Evolutionary conservation across 1,284 basidiomycete species (phyloP).

Genomic region (Inonotus obliquus): DNA sequence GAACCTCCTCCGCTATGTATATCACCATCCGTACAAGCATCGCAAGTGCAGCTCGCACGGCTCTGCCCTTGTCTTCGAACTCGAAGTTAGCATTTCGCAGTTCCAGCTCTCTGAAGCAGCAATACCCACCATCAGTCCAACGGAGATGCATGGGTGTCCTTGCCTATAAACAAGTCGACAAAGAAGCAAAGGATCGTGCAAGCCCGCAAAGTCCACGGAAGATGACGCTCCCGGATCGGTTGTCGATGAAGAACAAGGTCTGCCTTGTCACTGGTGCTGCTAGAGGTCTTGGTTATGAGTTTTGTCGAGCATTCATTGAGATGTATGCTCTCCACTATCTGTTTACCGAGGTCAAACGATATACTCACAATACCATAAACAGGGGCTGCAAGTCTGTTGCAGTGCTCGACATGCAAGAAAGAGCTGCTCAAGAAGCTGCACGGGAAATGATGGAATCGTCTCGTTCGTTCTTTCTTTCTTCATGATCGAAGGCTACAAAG

Average conservation of each 20-base stretch:
- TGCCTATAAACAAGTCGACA: background rate
- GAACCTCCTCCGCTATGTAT: background rate
- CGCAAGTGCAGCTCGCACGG: background rate
- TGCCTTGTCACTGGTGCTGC: constrained; percentile 87
- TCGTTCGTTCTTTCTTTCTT: constrained; percentile 32
- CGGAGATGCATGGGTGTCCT: background rate
- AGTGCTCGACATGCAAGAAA: constrained; percentile 79
- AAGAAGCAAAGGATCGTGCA: background rate
- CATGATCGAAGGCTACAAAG: background rate
- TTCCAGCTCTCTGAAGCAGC: background rate
- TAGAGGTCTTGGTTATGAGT: constrained; percentile 83
- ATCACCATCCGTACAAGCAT: background rate
- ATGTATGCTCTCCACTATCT: constrained; percentile 47
- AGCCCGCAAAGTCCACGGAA: constrained; percentile 14
- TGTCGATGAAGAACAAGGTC: constrained; percentile 69
- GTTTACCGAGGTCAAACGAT: background rate
- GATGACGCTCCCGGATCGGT: constrained; percentile 48
- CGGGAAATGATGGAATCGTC: constrained; percentile 61
- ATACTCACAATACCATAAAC: background rate
- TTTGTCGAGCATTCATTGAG: constrained; percentile 85
- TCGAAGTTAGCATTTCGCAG: too few species aligned
- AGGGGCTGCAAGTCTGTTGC: constrained; percentile 82
- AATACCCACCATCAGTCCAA: background rate
- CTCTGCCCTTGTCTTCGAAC: background rate
- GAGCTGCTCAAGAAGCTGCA: constrained; percentile 69